Base-by-base conservation (phyloP, 2,329 filamentous ascomycete species). In the Aspergillus sp. region DNA sequence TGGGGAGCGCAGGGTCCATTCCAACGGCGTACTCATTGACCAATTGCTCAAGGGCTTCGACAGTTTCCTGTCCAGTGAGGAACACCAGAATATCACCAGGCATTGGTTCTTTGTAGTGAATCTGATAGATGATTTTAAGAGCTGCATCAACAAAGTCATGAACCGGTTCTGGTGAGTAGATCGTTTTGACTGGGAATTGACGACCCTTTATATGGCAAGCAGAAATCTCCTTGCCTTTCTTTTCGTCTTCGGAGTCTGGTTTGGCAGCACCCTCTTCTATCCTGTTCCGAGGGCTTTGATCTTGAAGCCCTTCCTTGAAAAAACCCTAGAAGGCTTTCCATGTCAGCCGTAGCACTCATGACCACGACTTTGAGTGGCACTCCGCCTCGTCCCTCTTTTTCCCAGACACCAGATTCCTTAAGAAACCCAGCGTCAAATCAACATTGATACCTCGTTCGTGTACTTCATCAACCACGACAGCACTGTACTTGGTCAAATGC, bases 301-400 rank as follows among this genome's bases (percentile, higher is more conserved):
- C 26, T 28, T 52, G 40, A 11, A 59, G 56, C 11, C 62, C 67
- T 26, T 66, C 63, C 19, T 28, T 60, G 68, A 51, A 97, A 96
- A 64, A 95, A 97, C 0, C 73, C 71, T 35, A 81, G 76, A 29
- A 97, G 81, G 44, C 78, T 81, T 47, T 91, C 84, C 45, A 95
- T 83, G 64, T 97, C 88, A 32, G 90, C 88, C 6, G 93, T 98
- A 39, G 93, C 93, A 75, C 90, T 96, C 93, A 98, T 98, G 60
- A 97, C 81, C 30, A 95, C 80, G 4, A 97, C 82, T 64, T 95
- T 97, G 44, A 98, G 71, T 1, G 86, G 83, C 28, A 85, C 71
- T 5, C 86, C 86, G 6, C 84, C 82, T 5, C 86, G 80, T 6
- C 82, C 82, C 36, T 78, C 73, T 32, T 79, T 77, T 65, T 64